These are phyloP conservation scores for Cucurbita moschata DNA, from an alignment of 306 rosid species.

Conservation along the genomic window DNA sequence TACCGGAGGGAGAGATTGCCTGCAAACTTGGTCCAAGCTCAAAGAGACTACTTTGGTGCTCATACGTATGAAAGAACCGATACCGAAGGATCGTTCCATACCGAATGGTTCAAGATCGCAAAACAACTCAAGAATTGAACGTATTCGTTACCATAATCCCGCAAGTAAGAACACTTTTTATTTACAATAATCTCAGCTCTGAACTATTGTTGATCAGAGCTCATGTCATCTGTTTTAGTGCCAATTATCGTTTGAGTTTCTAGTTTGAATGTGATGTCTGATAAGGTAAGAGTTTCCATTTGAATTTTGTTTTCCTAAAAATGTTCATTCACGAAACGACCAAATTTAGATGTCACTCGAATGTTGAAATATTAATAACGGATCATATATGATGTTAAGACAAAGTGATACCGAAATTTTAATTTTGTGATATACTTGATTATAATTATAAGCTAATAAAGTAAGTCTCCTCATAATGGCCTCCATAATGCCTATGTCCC, in stretches of 20 bases:
- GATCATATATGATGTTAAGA: background rate
- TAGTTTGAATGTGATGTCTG: background rate
- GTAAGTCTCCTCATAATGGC: background rate
- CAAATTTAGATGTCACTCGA: background rate
- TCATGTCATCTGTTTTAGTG: background rate
- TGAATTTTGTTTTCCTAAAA: background rate
- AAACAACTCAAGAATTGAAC: conserved; percentile 11
- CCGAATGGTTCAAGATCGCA: conserved; percentile 33
- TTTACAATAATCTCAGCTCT: conserved; percentile 4
- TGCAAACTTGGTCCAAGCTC: conserved; percentile 34
- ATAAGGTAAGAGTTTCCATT: background rate
- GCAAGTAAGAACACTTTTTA: background rate
- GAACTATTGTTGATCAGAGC: background rate
- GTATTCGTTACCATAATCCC: background rate
- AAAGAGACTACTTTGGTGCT: conserved; percentile 27
- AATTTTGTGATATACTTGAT: background rate
- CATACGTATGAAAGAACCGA: conserved; percentile 28
- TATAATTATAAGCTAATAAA: background rate
- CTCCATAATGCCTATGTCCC: background rate
- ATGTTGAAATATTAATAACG: background rate
- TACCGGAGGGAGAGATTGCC: conserved; percentile 62
- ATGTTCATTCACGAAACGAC: background rate
- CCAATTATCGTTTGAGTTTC: background rate
- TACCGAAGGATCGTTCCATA: conserved; percentile 19
- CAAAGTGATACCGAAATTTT: background rate